A percentile compares a stretch with the other conserved stretches of the same genome.
Conservation (phyloP, 2,329 filamentous ascomycete genomes). For the Didymella glomerata region DNA sequence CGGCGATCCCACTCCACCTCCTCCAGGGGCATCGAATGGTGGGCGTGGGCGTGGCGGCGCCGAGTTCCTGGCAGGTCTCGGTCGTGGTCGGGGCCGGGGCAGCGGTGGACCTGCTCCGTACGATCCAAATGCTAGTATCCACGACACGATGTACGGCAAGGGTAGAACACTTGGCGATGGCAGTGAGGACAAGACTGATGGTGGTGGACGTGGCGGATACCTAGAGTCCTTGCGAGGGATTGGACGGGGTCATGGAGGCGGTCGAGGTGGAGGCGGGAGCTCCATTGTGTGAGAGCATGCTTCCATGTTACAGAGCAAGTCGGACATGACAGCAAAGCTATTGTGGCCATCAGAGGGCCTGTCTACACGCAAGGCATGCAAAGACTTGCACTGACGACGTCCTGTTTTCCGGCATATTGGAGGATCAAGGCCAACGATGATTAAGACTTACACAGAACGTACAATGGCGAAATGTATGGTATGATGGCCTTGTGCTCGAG, state of each 20-base stretch:
- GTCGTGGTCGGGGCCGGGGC: slow-evolving; percentile 1
- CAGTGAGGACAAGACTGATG: not conserved
- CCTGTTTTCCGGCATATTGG: not conserved
- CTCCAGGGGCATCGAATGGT: not conserved
- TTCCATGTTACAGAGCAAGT: too few species aligned
- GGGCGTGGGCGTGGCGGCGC: not conserved
- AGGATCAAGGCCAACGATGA: not conserved
- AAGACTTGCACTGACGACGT: too few species aligned
- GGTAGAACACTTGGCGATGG: slow-evolving; percentile 1
- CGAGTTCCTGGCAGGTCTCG: not conserved
- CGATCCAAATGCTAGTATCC: too few species aligned
- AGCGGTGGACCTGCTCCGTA: not conserved
- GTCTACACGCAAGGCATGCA: too few species aligned
- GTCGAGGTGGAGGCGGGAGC: slow-evolving; percentile 1
- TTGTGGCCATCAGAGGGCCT: too few species aligned
- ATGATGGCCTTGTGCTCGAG: too few species aligned
- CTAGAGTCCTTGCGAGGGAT: not conserved
- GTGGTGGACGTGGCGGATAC: slow-evolving; percentile 6
- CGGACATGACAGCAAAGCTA: too few species aligned
- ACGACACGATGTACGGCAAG: not conserved
- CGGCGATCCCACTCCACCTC: not conserved
- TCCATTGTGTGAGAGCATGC: not conserved
- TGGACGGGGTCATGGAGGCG: slow-evolving; percentile 1
- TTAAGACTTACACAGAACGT: too few species aligned
- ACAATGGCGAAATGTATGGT: too few species aligned